Evolutionary conservation across 495 filamentous ascomycete genomes (phyloP), one percentile per base, ranked within the genome.

Genomic region (Penicillium diatomitis): DNA sequence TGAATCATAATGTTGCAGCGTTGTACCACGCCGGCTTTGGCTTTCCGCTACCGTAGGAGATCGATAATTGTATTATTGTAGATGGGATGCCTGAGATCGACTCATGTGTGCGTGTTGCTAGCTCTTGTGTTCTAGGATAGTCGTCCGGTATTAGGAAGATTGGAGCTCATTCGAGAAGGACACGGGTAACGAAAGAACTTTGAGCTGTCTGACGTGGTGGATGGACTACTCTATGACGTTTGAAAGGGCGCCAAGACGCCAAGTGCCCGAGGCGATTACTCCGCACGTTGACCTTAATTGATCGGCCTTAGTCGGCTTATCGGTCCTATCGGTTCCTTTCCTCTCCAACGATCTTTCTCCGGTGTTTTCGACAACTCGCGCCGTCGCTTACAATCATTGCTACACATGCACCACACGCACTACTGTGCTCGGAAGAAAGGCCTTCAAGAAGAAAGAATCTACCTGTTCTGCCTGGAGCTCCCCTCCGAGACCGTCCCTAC

Each of bases 211-310:
- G 28, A 32, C 3, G 27, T 9, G 44, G 54, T 49, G 57, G 54
- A 58, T 12, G 53, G 49, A 3, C 49, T 33, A 20, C 20, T 61
- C 61, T 58, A 63, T 63, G 61, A 63, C 61, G 61, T 63, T 57
- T 47, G 20, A 46, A 52, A 55, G 35, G 36, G 30, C 51, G 57
- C 60, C 60, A 63, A 62, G 59, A 12, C 48, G 20, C 48, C 43
- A 43, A 12, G 35, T 48, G 44, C 37, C 50, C 49, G 41, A 49
- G 39, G 40, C 46, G 42, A n/a, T 31, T 53, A 55, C 57, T 60
- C 57, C 60, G 54, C 60, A 63, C 55, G 20, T 20, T 2, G 20
- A 20, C 20, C 20, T 20, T 20, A 20, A 20, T 20, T 20, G 20
- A 20, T 20, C 20, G 20, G 20, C 20, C 20, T 20, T 20, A 20